Conservation (phyloP, 169 alveolate species). For the Eimeria acervulina region DNA sequence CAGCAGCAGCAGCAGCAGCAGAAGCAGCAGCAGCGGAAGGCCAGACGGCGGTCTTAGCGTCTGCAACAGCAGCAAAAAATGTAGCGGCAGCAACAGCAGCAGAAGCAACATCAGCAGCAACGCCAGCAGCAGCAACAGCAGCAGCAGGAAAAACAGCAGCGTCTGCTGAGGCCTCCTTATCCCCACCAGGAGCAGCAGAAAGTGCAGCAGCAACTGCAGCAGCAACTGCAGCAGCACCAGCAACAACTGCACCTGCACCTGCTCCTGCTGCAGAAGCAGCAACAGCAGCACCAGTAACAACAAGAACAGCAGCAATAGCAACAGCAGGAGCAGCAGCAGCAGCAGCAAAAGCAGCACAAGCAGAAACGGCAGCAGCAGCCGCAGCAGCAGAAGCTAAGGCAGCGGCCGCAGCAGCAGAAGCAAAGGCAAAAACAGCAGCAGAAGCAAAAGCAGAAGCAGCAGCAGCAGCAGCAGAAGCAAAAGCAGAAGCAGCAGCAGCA, state of each 20-base stretch:
- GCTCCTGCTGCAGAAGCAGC: neutral
- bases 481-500: neutral
- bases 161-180: neutral
- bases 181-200: neutral
- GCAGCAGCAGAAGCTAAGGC: too few species aligned
- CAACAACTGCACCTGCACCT: too few species aligned
- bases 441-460: too few species aligned
- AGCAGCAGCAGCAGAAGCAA: neutral
- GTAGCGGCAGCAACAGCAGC: neutral
- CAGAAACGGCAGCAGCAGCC: conserved; percentile 15
- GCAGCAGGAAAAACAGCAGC: neutral
- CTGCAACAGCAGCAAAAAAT: neutral
- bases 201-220: neutral
- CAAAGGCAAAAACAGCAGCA: too few species aligned
- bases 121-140: neutral
- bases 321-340: neutral
- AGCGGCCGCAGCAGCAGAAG: too few species aligned
- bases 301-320: neutral
- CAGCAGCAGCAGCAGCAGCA: too few species aligned
- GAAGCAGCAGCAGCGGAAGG: neutral
- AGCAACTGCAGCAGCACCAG: conserved; percentile 18
- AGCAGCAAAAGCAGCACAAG: neutral
- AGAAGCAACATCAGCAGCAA: neutral
- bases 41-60: neutral
- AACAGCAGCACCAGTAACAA: neutral